phyloP scores from a whole-genome alignment of 768 basidiomycete species.

The Epithele typhae region DNA sequence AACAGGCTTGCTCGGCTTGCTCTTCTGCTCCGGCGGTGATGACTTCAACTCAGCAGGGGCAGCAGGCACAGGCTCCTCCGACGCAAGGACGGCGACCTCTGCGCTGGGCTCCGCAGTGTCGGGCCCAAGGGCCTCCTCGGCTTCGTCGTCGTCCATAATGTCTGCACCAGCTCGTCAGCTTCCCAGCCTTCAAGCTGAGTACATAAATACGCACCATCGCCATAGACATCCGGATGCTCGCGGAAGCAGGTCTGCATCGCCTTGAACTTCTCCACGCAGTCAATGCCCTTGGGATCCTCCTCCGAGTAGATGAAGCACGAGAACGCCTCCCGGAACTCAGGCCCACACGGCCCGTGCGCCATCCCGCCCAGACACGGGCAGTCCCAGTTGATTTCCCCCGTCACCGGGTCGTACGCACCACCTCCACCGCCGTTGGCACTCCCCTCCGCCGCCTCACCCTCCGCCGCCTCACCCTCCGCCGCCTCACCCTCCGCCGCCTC shows the following conservation, averaged over 20 bases:
- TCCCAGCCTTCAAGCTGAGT: not conserved
- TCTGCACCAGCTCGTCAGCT: conserved; percentile 33
- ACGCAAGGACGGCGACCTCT: too few relatives aligned
- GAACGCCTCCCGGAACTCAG: conserved; percentile 91
- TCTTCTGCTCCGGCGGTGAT: conserved; percentile 2
- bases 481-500: not conserved
- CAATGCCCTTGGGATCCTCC: conserved; percentile 93
- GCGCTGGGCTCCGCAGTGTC: not conserved
- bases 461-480: not conserved
- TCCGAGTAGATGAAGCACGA: conserved; percentile 95
- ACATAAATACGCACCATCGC: conserved; percentile 61
- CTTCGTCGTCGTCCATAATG: conserved; percentile 68
- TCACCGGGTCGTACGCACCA: conserved; percentile 89
- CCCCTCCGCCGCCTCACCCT: conserved; percentile 23
- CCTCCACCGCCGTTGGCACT: conserved; percentile 18
- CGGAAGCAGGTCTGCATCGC: conserved; percentile 98
- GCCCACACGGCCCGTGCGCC: conserved; percentile 95
- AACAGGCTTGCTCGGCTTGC: conserved; percentile 1
- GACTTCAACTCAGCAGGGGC: not conserved
- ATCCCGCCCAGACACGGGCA: conserved; percentile 98
- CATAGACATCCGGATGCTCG: conserved; percentile 93
- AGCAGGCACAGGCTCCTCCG: too few relatives aligned
- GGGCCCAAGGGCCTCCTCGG: conserved; percentile 30
- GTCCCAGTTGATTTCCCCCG: conserved; percentile 99
- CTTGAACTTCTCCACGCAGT: conserved; percentile 97